Percentiles rank a stretch among this genome's conserved stretches.
Conservation (phyloP, 306 rosid species). For the Cajanus cajan region DNA sequence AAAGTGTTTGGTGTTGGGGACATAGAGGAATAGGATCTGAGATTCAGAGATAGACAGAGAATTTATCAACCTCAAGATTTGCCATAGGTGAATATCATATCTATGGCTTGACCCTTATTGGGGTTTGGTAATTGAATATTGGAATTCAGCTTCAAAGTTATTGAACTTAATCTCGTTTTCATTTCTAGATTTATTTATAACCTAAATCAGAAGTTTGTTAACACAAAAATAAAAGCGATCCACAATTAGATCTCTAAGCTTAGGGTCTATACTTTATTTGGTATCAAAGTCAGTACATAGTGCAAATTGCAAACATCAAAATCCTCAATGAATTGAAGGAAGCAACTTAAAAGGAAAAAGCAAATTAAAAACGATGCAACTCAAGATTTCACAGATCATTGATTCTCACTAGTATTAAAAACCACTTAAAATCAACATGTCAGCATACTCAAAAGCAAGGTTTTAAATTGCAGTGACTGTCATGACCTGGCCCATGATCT, state of each 20-base stretch:
- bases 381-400: neutral
- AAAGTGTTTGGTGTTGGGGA: constrained; percentile 12
- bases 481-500: neutral
- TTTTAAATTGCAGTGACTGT: neutral
- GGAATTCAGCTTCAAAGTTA: neutral
- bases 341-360: neutral
- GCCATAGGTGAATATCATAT: constrained; percentile 20
- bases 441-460: neutral
- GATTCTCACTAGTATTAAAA: neutral
- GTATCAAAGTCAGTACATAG: neutral
- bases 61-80: constrained; percentile 19
- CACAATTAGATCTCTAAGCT: neutral
- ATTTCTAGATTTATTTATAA: neutral
- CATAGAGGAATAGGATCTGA: neutral
- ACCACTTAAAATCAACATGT: neutral
- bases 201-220: neutral
- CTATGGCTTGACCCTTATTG: constrained; percentile 14
- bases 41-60: neutral
- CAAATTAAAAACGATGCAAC: neutral
- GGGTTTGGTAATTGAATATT: constrained; percentile 24
- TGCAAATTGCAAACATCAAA: neutral
- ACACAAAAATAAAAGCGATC: neutral
- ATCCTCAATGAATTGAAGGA: neutral
- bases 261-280: neutral
- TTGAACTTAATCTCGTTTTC: neutral